Percentiles rank a stretch among this genome's conserved stretches.
These are phyloP conservation scores for Allantophomopsis cytisporea DNA, from an alignment of 2,329 filamentous ascomycete species.

Conservation along the genomic window DNA sequence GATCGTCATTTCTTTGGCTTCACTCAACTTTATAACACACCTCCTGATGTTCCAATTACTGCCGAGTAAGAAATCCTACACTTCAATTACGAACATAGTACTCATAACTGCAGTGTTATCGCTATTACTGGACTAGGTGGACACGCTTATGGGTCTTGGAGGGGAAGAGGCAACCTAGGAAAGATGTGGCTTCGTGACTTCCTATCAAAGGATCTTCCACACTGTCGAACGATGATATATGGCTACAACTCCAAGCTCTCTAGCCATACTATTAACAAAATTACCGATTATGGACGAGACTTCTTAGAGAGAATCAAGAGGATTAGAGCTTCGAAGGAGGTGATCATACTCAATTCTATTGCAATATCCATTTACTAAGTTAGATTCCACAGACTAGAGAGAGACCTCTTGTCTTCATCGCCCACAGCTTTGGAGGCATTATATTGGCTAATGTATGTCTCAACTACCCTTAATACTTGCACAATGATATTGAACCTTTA, in stretches of 20 bases:
- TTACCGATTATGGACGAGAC: slow-evolving; percentile 5
- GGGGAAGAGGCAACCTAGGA: slow-evolving; percentile 9
- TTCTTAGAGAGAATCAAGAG: slow-evolving; percentile 12
- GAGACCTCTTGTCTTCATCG: slow-evolving; percentile 24
- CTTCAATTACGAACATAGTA: neutral
- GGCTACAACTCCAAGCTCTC: slow-evolving; percentile 21
- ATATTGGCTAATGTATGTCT: slow-evolving; percentile 25
- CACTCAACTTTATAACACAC: slow-evolving; percentile 12
- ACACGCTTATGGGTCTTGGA: slow-evolving; percentile 19
- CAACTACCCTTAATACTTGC: too few species aligned
- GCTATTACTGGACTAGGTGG: slow-evolving; percentile 16
- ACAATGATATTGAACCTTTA: neutral
- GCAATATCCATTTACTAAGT: too few species aligned
- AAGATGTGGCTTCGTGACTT: slow-evolving; percentile 19
- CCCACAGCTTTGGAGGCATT: slow-evolving; percentile 25
- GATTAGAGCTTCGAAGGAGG: slow-evolving; percentile 10
- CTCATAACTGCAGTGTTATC: slow-evolving; percentile 10
- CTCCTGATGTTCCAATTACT: slow-evolving; percentile 1
- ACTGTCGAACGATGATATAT: slow-evolving; percentile 19
- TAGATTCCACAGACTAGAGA: too few species aligned
- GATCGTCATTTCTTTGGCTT: slow-evolving; percentile 15
- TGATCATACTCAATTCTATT: too few species aligned
- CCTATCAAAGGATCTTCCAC: slow-evolving; percentile 14
- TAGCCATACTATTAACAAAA: slow-evolving; percentile 8
- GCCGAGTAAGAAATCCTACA: slow-evolving; percentile 6